Evolutionary conservation across 371 early-diverging fungal species (phyloP).

Genomic region (Lichtheimia ornata): DNA sequence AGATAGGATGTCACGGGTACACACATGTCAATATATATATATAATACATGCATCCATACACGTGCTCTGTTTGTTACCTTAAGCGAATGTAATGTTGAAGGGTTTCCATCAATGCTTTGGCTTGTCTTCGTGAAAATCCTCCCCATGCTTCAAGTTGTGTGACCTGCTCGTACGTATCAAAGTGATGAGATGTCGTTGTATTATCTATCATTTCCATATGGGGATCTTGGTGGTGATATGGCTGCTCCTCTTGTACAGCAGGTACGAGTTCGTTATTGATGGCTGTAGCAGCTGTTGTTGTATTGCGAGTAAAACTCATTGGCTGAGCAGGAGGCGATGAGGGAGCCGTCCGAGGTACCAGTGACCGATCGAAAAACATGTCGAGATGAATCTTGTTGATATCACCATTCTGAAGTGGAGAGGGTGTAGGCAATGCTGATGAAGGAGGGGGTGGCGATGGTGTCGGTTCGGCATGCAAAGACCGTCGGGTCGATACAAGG

Average conservation of each 20-base stretch:
- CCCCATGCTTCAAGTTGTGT: constrained; percentile 15
- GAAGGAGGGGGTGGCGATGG: background rate
- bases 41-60: background rate
- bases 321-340: constrained; percentile 2
- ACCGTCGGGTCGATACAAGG: background rate
- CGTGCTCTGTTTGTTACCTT: background rate
- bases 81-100: constrained; percentile 10
- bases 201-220: background rate
- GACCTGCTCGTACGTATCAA: constrained; percentile 23
- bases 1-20: background rate
- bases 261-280: background rate
- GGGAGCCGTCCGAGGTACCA: background rate
- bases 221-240: background rate
- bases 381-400: constrained; percentile 9
- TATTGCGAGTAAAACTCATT: background rate
- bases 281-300: background rate
- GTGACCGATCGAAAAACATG: constrained; percentile 8
- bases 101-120: constrained; percentile 20
- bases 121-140: constrained; percentile 18
- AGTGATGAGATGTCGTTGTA: constrained; percentile 9
- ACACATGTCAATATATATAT: background rate
- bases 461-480: background rate
- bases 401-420: background rate
- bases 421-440: background rate
- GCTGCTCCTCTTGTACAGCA: constrained; percentile 1